Evolutionary conservation across 2,329 filamentous ascomycete genomes (phyloP).

Genomic region (Diaporthe capsici): DNA sequence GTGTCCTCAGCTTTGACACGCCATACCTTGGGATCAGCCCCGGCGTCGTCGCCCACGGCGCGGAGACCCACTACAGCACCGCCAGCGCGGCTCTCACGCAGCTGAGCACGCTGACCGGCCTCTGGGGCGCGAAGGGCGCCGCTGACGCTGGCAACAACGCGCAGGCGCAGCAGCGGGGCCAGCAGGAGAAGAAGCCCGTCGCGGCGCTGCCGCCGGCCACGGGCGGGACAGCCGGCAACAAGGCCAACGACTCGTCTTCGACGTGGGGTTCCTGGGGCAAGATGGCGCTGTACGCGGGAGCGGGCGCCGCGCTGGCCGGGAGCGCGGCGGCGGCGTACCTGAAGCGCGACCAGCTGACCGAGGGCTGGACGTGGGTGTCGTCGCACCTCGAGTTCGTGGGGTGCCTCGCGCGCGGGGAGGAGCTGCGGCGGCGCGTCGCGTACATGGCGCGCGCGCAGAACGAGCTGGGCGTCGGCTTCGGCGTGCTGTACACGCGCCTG

Average conservation of each 20-base stretch:
- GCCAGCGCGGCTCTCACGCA: slow-evolving; percentile 78
- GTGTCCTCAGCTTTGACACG: slow-evolving; percentile 93
- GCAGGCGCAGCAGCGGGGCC: slow-evolving; percentile 6
- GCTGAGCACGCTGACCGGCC: slow-evolving; percentile 74
- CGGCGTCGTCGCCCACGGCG: slow-evolving; percentile 86
- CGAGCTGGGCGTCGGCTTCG: slow-evolving; percentile 81
- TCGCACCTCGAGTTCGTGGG: slow-evolving; percentile 96
- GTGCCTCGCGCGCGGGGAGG: slow-evolving; percentile 86
- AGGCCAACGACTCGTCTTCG: slow-evolving; percentile 20
- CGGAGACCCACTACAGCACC: slow-evolving; percentile 87
- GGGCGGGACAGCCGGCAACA: slow-evolving; percentile 40
- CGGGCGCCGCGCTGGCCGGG: slow-evolving; percentile 84
- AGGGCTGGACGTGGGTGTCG: slow-evolving; percentile 85
- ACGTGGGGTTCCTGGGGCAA: slow-evolving; percentile 87
- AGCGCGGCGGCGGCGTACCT: slow-evolving; percentile 89
- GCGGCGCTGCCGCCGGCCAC: slow-evolving; percentile 53
- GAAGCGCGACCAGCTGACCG: slow-evolving; percentile 83
- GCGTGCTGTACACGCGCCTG: slow-evolving; percentile 89
- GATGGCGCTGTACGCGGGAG: slow-evolving; percentile 88
- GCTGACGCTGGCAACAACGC: slow-evolving; percentile 30
- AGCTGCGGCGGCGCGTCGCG: slow-evolving; percentile 81
- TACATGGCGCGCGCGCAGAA: slow-evolving; percentile 74
- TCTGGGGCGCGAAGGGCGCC: slow-evolving; percentile 66
- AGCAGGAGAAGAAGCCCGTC: slow-evolving; percentile 54
- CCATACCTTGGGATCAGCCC: slow-evolving; percentile 88